Conservation (phyloP, 2,329 filamentous ascomycete genomes). For the Polychaeton citri region DNA sequence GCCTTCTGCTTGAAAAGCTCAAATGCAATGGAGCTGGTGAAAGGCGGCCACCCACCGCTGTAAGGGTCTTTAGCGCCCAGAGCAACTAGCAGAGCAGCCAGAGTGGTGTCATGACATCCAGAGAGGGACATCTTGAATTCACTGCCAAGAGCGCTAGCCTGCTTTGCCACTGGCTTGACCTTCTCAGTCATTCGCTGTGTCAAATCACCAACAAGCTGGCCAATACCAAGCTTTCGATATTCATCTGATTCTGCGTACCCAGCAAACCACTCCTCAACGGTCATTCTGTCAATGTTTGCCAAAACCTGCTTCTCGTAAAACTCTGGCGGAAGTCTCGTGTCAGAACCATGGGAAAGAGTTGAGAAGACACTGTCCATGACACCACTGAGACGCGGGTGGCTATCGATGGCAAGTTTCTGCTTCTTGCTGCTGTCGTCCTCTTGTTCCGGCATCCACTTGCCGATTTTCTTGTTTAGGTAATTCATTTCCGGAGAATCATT, state of each 20-base stretch:
- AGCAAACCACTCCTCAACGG: constrained; percentile 82
- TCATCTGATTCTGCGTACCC: constrained; percentile 76
- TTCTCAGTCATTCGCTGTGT: constrained; percentile 40
- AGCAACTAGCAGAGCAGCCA: constrained; percentile 64
- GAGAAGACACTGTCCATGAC: constrained; percentile 92
- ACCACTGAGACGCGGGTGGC: constrained; percentile 69
- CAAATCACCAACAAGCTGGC: constrained; percentile 70
- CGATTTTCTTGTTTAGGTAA: constrained; percentile 63
- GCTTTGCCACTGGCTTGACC: constrained; percentile 26
- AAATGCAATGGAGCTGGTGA: constrained; percentile 80
- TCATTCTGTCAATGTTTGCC: constrained; percentile 57
- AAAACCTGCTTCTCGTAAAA: constrained; percentile 72
- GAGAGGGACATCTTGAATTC: constrained; percentile 62
- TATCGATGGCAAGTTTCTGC: constrained; percentile 65
- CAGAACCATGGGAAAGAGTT: constrained; percentile 69
- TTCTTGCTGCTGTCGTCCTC: constrained; percentile 10
- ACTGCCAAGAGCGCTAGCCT: constrained; percentile 22
- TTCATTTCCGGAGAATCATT: constrained; percentile 61
- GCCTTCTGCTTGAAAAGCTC: constrained; percentile 61
- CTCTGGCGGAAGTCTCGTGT: constrained; percentile 64
- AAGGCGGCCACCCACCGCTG: constrained; percentile 60
- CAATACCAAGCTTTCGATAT: constrained; percentile 82
- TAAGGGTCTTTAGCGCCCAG: constrained; percentile 57
- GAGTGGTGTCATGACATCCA: constrained; percentile 87
- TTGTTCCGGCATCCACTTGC: constrained; percentile 72